A percentile compares a stretch with the other conserved stretches of the same genome.
Evolutionary conservation across 257 asterid species (phyloP).

Genomic region (Solanum bukasovii): DNA sequence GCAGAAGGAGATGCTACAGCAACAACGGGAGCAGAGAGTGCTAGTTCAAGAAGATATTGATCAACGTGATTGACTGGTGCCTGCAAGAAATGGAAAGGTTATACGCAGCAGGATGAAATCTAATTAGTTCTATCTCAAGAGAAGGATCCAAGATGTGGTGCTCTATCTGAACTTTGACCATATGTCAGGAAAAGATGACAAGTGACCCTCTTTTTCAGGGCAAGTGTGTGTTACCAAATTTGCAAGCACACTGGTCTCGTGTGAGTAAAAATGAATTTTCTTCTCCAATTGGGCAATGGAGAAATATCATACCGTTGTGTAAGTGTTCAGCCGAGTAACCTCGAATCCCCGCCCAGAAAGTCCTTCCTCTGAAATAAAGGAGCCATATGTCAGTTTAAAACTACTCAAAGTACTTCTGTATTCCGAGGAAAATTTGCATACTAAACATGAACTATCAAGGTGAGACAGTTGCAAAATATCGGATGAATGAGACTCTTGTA

Average conservation of each 20-base stretch:
- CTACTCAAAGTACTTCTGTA: not conserved
- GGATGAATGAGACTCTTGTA: not conserved
- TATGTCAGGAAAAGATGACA: not conserved
- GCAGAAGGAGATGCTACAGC: conserved; percentile 90
- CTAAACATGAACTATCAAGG: not conserved
- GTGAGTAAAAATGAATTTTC: not conserved
- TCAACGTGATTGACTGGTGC: conserved; percentile 47
- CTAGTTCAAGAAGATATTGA: conserved; percentile 33
- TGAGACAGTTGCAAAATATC: not conserved
- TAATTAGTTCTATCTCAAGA: not conserved
- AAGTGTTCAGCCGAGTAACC: conserved; percentile 82
- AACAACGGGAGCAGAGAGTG: conserved; percentile 66
- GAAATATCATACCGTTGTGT: conserved; percentile 65
- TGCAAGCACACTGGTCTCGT: not conserved
- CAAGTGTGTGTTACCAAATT: not conserved
- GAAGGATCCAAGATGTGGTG: not conserved
- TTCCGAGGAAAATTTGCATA: not conserved
- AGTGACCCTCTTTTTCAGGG: not conserved
- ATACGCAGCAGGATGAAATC: not conserved
- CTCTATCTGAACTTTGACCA: not conserved
- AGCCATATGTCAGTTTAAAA: not conserved
- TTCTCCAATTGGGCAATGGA: not conserved
- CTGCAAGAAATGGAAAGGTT: conserved; percentile 20
- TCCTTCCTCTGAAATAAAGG: conserved; percentile 64
- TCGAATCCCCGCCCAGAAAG: conserved; percentile 80